Conservation (phyloP, 2,329 filamentous ascomycete species). For the Fusarium tricinctum region DNA sequence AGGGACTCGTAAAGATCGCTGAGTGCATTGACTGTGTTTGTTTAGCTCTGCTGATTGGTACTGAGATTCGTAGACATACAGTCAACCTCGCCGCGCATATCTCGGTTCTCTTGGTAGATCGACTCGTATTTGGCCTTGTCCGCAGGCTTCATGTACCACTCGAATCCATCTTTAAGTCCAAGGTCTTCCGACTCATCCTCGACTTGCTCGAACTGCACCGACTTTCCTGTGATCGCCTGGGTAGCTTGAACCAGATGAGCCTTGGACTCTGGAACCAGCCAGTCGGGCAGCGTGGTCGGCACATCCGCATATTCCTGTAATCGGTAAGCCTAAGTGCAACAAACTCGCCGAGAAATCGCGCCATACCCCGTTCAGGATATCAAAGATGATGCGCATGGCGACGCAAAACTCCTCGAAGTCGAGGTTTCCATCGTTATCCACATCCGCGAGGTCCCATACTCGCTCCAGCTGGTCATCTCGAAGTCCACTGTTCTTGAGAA, state of each 20-base stretch:
- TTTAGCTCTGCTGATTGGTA: constrained; percentile 30
- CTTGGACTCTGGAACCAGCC: constrained; percentile 96
- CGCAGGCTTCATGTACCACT: constrained; percentile 97
- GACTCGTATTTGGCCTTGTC: constrained; percentile 97
- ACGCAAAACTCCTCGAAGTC: constrained; percentile 99
- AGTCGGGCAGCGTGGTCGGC: constrained; percentile 88
- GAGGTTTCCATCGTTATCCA: constrained; percentile 96
- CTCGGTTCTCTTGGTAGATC: constrained; percentile 94
- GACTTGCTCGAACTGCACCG: constrained; percentile 86
- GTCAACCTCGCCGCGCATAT: constrained; percentile 85
- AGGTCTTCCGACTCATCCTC: constrained; percentile 85
- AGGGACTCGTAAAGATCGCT: constrained; percentile 87
- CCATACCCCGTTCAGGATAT: constrained; percentile 90
- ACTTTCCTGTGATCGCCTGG: constrained; percentile 82
- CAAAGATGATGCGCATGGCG: constrained; percentile 97
- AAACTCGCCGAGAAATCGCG: constrained; percentile 2
- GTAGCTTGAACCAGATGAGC: constrained; percentile 88
- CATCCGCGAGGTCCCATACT: constrained; percentile 97
- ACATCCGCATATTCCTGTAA: constrained; percentile 88
- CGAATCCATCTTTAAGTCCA: constrained; percentile 94
- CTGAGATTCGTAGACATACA: constrained; percentile 66
- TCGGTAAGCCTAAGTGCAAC: constrained; percentile 30
- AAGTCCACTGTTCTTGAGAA: constrained; percentile 74
- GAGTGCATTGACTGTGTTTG: constrained; percentile 76
- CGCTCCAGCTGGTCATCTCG: constrained; percentile 87